Conservation (phyloP, 768 basidiomycete genomes). For the Trametes villosa region DNA sequence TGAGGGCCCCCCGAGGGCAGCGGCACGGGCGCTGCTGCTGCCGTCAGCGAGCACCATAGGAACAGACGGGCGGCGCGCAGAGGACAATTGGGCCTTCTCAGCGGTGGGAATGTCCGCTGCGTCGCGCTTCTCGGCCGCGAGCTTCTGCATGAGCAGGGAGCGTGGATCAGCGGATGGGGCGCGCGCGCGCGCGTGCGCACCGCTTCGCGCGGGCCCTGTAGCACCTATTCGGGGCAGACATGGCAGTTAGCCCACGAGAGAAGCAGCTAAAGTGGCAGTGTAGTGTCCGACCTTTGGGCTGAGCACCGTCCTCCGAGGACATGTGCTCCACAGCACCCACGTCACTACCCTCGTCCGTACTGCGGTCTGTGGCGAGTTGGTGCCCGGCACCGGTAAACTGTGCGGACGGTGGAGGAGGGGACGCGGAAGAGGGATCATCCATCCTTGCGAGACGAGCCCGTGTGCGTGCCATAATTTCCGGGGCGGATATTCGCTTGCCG, state of each 20-base stretch:
- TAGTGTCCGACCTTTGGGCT: slow-evolving; percentile 1
- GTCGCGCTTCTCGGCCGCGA: slow-evolving; percentile 25
- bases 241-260: slow-evolving; percentile 7
- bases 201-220: slow-evolving; percentile 10
- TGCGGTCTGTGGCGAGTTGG: not conserved
- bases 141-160: slow-evolving; percentile 26
- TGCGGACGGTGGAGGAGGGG: slow-evolving; percentile 1
- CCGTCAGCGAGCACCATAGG: slow-evolving; percentile 10
- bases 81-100: slow-evolving; percentile 20
- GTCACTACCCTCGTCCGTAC: slow-evolving; percentile 1
- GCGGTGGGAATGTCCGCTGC: slow-evolving; percentile 22
- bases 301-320: slow-evolving; percentile 14
- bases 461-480: slow-evolving; percentile 37
- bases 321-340: slow-evolving; percentile 16
- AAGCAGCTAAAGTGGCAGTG: slow-evolving; percentile 9
- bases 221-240: not conserved
- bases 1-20: not conserved
- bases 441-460: slow-evolving; percentile 29
- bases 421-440: slow-evolving; percentile 19
- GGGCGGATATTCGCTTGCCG: slow-evolving; percentile 18
- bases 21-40: not conserved
- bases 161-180: slow-evolving; percentile 19
- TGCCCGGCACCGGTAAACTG: slow-evolving; percentile 16
- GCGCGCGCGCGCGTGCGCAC: not conserved
- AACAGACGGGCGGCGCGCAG: slow-evolving; percentile 11